Evolutionary conservation across 768 basidiomycete species (phyloP).

Genomic region (Daedalea quercina): DNA sequence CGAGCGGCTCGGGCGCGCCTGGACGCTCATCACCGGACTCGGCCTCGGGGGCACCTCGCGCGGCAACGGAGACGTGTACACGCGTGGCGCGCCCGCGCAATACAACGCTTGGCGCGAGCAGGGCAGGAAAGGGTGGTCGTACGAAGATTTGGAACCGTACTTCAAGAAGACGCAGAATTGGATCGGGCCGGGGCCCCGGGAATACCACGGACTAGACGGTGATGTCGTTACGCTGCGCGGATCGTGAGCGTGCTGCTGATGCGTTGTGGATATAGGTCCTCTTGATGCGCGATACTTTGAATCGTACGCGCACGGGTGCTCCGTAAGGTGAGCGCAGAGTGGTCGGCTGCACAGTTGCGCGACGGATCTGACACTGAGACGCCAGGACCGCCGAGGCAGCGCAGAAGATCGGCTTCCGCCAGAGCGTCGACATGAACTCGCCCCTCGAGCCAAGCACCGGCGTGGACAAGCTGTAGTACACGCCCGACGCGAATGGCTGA

Average conservation of each 20-base stretch:
- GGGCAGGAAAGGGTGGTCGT: background rate
- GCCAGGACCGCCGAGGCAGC: background rate
- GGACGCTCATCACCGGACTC: background rate
- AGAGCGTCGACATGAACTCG: background rate
- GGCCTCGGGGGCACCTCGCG: constrained; percentile 1
- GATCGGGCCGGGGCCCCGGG: background rate
- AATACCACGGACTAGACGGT: background rate
- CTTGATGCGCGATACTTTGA: background rate
- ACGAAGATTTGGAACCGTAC: background rate
- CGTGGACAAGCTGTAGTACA: background rate
- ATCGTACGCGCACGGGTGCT: background rate
- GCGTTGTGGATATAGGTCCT: background rate
- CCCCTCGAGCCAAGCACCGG: background rate
- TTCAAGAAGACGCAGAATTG: background rate
- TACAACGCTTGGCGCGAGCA: constrained; percentile 23
- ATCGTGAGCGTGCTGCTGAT: no score
- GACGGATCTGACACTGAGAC: background rate
- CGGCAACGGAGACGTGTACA: constrained; percentile 12
- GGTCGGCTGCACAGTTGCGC: background rate
- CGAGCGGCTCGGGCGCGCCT: background rate
- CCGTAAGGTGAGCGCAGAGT: background rate
- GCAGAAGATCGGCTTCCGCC: background rate
- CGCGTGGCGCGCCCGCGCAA: constrained; percentile 22
- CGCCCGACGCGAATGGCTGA: background rate
- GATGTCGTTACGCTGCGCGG: no score